Evolutionary conservation across 129 eudicot genomes (phyloP).

Genomic region (Centaurea solstitialis): DNA sequence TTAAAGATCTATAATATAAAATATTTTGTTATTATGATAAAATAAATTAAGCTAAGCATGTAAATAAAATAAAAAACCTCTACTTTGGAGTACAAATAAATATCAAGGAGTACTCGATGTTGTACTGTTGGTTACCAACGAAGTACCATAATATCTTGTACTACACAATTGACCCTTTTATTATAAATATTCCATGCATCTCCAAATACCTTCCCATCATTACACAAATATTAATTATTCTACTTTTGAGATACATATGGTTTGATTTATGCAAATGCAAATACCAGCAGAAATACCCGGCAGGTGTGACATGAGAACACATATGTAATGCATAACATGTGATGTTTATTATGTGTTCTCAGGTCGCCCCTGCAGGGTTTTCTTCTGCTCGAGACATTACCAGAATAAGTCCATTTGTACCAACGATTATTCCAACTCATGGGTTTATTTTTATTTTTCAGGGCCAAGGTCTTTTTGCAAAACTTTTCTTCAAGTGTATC

Average conservation of each 20-base stretch:
- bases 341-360: conserved; percentile 27
- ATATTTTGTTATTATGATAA: too few species aligned
- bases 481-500: neutral
- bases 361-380: conserved; percentile 39
- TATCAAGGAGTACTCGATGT: conserved; percentile 10
- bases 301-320: conserved; percentile 38
- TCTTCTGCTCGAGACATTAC: neutral
- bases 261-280: neutral
- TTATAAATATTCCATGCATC: neutral
- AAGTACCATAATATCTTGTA: conserved; percentile 19
- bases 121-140: conserved; percentile 11
- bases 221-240: neutral
- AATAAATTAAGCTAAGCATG: too few species aligned
- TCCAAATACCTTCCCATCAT: neutral
- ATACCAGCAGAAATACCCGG: neutral
- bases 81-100: conserved; percentile 22
- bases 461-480: neutral
- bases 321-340: neutral
- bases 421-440: neutral
- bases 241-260: neutral
- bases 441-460: neutral
- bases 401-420: neutral
- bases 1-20: too few species aligned
- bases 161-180: conserved; percentile 10
- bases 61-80: too few species aligned